These are phyloP conservation scores for Daldinia childiae DNA, from an alignment of 495 filamentous ascomycete species.

Conservation along the genomic window DNA sequence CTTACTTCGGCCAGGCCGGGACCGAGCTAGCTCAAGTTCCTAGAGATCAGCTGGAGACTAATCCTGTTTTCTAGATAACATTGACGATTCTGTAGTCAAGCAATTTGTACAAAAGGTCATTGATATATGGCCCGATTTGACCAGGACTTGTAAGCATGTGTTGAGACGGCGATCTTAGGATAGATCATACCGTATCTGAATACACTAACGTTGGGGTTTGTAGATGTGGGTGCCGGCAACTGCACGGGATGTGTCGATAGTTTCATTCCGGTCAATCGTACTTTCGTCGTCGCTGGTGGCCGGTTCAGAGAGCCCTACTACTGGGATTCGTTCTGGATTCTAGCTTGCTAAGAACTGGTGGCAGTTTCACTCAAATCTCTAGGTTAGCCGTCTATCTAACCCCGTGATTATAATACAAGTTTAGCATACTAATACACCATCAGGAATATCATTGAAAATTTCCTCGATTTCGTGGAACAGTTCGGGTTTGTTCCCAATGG, in stretches of 20 bases:
- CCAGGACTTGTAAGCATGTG: constrained; percentile 47
- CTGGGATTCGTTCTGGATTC: constrained; percentile 64
- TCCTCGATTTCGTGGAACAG: constrained; percentile 59
- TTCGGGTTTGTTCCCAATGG: constrained; percentile 63
- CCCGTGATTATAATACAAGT: not conserved
- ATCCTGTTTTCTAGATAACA: constrained; percentile 55
- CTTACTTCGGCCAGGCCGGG: constrained; percentile 58
- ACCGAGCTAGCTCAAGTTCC: constrained; percentile 58
- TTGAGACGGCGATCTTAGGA: not conserved
- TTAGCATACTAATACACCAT: not conserved
- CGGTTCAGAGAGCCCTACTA: constrained; percentile 63
- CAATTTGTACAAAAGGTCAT: constrained; percentile 60
- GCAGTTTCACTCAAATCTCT: constrained; percentile 57
- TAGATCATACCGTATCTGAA: not conserved
- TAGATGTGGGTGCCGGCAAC: constrained; percentile 50
- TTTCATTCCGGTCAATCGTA: constrained; percentile 62
- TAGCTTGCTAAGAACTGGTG: constrained; percentile 59
- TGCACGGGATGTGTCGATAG: constrained; percentile 58
- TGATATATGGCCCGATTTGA: constrained; percentile 62
- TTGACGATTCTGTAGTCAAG: constrained; percentile 55
- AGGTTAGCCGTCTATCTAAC: constrained; percentile 28
- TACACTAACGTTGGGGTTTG: constrained; percentile 1
- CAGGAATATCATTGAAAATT: constrained; percentile 63
- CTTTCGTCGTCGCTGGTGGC: constrained; percentile 62
- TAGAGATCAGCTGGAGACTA: constrained; percentile 49